Base-by-base conservation (phyloP, 768 basidiomycete species). In the Gymnopilus dilepis region DNA sequence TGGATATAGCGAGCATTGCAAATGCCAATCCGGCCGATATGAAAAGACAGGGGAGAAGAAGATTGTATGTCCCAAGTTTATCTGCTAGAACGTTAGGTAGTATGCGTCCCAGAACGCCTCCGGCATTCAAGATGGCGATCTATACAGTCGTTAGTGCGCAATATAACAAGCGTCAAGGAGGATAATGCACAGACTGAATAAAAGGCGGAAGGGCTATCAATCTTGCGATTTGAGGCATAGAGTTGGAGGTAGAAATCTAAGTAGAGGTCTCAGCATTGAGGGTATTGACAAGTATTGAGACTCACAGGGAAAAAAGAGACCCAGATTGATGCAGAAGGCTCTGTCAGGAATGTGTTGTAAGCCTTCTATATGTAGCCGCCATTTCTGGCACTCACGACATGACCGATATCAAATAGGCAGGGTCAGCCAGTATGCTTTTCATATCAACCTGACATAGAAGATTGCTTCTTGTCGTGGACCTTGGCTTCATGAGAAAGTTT, bases 41-140 rank as follows among this genome's bases (percentile, higher is more conserved):
- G 38, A 76, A 67, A 11, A 79, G 72, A 41, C 76, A 77, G 0
- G 80, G 79, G 22, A 84, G 79, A 47, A 83, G 76, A 63, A 83
- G 77, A 67, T 84, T 85, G 63, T 82, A 82, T 6, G 80, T 74
- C 7, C 86, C 86, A 48, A 80, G 67, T 56, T 70, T 71, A 65
- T 85, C 84, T 1, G 85, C 84, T 15, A 87, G 65, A 62, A 84
- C 78, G 63, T 84, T 85, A 2, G 87, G 87, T 9, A 89, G 64
- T 6, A 83, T 73, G 6, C 88, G 82, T 12, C 87, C 88, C 28
- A 84, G 74, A 17, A 85, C 65, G 37, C 82, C 80, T 9, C 84
- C 81, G 0, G 75, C 80, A 64, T 85, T 86, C 38, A 86, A 69
- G 45, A 86, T 77, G 5, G 84, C 74, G 30, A 84, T 70, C 83